phyloP scores from a whole-genome alignment of 495 filamentous ascomycete genomes.

The Hypoxylon lienhwacheense region DNA sequence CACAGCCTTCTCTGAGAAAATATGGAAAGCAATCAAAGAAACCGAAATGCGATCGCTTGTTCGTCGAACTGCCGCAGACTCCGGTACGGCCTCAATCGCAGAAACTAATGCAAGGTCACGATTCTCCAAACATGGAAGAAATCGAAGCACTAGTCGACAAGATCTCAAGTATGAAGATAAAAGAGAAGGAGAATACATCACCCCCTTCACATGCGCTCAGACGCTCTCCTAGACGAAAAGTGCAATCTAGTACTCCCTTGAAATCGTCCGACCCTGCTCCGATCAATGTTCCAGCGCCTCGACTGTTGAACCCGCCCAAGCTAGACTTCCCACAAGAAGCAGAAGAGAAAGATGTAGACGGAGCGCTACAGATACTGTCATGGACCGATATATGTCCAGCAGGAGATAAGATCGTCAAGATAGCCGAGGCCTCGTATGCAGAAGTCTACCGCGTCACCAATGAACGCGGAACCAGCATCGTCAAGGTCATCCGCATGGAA shows the following conservation, averaged over 20 bases:
- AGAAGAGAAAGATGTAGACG: not conserved
- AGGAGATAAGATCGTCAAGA: constrained; percentile 58
- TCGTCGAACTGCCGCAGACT: constrained; percentile 48
- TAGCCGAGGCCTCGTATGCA: constrained; percentile 69
- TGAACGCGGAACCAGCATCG: constrained; percentile 50
- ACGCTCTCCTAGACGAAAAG: too few species aligned
- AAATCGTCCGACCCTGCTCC: constrained; percentile 11
- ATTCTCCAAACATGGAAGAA: constrained; percentile 3
- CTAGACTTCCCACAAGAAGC: not conserved
- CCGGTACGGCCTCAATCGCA: constrained; percentile 32
- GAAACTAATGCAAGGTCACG: not conserved
- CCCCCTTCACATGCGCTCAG: constrained; percentile 12
- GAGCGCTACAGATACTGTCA: constrained; percentile 41
- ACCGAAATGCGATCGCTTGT: constrained; percentile 42
- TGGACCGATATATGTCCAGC: constrained; percentile 57
- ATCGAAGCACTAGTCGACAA: constrained; percentile 11
- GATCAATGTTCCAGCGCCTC: constrained; percentile 6
- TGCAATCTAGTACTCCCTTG: too few species aligned
- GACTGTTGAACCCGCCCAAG: constrained; percentile 2
- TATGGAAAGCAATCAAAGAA: constrained; percentile 49
- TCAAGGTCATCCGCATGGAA: constrained; percentile 55
- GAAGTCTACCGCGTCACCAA: constrained; percentile 67
- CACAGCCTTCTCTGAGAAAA: constrained; percentile 41
- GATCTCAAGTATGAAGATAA: constrained; percentile 26
- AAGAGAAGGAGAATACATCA: constrained; percentile 18